Base-by-base conservation (phyloP, 2,329 filamentous ascomycete species). In the Diaporthe capsici region DNA sequence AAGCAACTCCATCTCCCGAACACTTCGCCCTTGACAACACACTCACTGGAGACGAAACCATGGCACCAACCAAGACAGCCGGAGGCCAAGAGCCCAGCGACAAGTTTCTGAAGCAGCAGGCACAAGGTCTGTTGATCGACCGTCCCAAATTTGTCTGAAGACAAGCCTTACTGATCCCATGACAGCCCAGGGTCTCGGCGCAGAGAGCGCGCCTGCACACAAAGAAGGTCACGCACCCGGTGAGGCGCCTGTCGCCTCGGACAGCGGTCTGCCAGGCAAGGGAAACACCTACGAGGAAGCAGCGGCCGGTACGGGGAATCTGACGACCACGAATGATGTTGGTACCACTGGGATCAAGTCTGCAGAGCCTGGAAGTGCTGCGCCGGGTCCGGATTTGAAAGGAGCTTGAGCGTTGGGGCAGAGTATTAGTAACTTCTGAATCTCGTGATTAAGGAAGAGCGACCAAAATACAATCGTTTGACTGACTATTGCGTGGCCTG, bases 61-160 rank as follows among this genome's bases (percentile, higher is more conserved):
- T 76, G 75, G 39, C 72, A 75, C 75, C 68, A 47, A 57, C 60
- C 10, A 76, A 76, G 44, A 74, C 73, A 17, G 72, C 75, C 28
- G 75, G 75, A 44, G 75, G 75, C 15, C 73, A 76, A 25, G 75
- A 49, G 28, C 75, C 75, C 12, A 75, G 72, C n/a, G 73, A 75
- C 17, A 76, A 75, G 67, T 76, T 76, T n/a, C 55, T 75, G 7
- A 75, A 75, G 53, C 67, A 71, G 15, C 67, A 75, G 4, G 73
- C 73, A 22, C 58, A 70, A 22, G 73, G 73, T 70, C 22, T 31
- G 58, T 68, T 28, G 4, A 39, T 22, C 20, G 4, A 6, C 2
- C 4, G 0, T 28, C 9, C 3, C n/a, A 3, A 15, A 12, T 37
- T 2, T 25, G 9, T 3, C 8, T 37, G 15, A 20, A 6, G 8